Evolutionary conservation across 2,329 filamentous ascomycete genomes (phyloP).

Genomic region (Xylaria polymorpha): DNA sequence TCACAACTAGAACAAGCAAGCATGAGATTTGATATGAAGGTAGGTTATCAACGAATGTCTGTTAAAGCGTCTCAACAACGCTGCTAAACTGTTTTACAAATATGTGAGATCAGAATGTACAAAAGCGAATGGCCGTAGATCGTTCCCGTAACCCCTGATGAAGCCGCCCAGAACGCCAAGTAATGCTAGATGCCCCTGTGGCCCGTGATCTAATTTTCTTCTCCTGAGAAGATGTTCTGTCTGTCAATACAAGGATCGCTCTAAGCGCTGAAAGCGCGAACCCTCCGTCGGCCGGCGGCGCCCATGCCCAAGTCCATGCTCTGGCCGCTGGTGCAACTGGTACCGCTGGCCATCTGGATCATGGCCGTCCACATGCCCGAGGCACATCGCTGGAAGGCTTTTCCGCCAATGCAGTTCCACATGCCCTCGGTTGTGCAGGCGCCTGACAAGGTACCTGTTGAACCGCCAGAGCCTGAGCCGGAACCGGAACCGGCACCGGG

Average conservation of each 20-base stretch:
- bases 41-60: constrained; percentile 19
- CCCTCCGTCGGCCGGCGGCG: constrained; percentile 39
- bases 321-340: constrained; percentile 58
- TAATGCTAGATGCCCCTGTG: constrained; percentile 11
- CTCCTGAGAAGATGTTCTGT: not conserved
- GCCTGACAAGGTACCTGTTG: constrained; percentile 49
- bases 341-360: constrained; percentile 59
- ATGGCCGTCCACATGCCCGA: constrained; percentile 62
- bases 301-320: constrained; percentile 54
- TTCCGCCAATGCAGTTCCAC: constrained; percentile 66
- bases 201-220: not conserved
- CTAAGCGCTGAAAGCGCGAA: constrained; percentile 47
- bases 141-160: not conserved
- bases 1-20: not conserved
- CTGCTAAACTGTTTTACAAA: constrained; percentile 7
- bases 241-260: not conserved
- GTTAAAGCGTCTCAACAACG: not conserved
- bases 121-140: not conserved
- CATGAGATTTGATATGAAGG: not conserved
- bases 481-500: constrained; percentile 29
- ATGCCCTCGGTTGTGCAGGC: constrained; percentile 61
- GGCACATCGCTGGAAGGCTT: constrained; percentile 66
- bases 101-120: not conserved
- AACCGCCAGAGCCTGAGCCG: constrained; percentile 43
- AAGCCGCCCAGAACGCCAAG: constrained; percentile 17